Evolutionary conservation across 176 grass and related monocot genomes (phyloP), one percentile per base, ranked within the genome.

Genomic region (Avena eriantha): DNA sequence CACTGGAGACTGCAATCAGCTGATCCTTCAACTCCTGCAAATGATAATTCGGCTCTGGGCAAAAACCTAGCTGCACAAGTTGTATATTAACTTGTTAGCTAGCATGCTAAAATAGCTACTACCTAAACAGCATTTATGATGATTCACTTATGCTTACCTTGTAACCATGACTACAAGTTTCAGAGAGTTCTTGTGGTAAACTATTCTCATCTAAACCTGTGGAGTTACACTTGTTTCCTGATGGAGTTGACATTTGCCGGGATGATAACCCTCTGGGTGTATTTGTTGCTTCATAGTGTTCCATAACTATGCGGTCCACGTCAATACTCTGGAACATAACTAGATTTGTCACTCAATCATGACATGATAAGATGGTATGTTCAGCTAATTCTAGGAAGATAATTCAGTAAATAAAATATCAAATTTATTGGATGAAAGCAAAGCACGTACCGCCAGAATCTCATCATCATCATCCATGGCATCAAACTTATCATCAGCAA

Each of bases 271-370:
- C 90, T 89, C 75, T 91, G 33, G 94, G 88, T 74, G 90, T 93
- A 82, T 54, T 79, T 26, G 70, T 91, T 83, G 89, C 83, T 93
- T 98, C 92, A 77, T 94, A 94, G 78, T 95, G 93, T 67, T 98
- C 93, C 97, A 94, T 94, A 58, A 98, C 92, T 82, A 98, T 96
- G 91, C 53, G 93, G 60, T 98, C 97, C 43, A 98, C 86, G 33
- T 98, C 97, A 74, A 98, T 92, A 88, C 81, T 91, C 97, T 98
- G 87, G 68, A 89, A 84, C 58, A 86, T 54, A 92, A 43, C 11
- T 51, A 64, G 45, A 80, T 80, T 41, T 9, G 6, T 45, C 8
- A 53, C 39, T 49, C 26, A 82, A 45, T 78, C 71, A 73, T 53
- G 45, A 36, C 50, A 11, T 67, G 39, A 60, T 69, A 80, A 71